These are phyloP conservation scores for Pichia exigua DNA, from an alignment of 805 yeast genomes.

Conservation along the genomic window DNA sequence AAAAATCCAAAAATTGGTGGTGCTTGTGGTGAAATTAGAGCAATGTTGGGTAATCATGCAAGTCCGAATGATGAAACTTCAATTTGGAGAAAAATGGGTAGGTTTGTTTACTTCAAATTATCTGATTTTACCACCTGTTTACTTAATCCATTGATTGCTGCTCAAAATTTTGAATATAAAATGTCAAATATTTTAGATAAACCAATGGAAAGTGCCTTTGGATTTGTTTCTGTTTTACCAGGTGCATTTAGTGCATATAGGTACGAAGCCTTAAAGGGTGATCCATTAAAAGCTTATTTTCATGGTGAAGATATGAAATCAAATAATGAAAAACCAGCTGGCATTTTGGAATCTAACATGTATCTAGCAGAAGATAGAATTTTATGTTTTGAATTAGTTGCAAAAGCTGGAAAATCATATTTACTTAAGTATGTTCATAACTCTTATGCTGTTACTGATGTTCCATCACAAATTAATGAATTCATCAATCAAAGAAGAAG, in stretches of 20 bases:
- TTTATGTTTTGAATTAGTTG: slow-evolving; percentile 87
- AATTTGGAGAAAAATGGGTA: slow-evolving; percentile 16
- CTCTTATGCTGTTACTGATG: slow-evolving; percentile 91
- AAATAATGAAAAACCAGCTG: slow-evolving; percentile 51
- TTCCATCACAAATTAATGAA: slow-evolving; percentile 83
- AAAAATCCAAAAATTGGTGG: slow-evolving; percentile 81
- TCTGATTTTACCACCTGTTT: slow-evolving; percentile 37
- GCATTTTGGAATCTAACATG: slow-evolving; percentile 91
- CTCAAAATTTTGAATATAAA: slow-evolving; percentile 94
- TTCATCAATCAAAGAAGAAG: slow-evolving; percentile 86
- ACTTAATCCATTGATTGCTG: slow-evolving; percentile 81
- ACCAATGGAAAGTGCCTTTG: slow-evolving; percentile 90
- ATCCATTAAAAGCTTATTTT: slow-evolving; percentile 81
- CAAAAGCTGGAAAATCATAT: slow-evolving; percentile 66
- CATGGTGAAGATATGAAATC: slow-evolving; percentile 80
- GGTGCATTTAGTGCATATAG: slow-evolving; percentile 96
- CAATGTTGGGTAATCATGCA: slow-evolving; percentile 38
- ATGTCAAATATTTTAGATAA: slow-evolving; percentile 91
- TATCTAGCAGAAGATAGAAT: slow-evolving; percentile 95
- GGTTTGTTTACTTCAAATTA: slow-evolving; percentile 39
- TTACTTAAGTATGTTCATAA: slow-evolving; percentile 74
- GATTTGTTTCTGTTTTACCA: slow-evolving; percentile 88
- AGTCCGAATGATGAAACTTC: slow-evolving; percentile 26
- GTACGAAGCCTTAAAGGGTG: slow-evolving; percentile 69
- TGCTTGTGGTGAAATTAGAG: slow-evolving; percentile 94